phyloP scores from a whole-genome alignment of 1,139 yeast genomes.

The Suhomyces bolitotheri region DNA sequence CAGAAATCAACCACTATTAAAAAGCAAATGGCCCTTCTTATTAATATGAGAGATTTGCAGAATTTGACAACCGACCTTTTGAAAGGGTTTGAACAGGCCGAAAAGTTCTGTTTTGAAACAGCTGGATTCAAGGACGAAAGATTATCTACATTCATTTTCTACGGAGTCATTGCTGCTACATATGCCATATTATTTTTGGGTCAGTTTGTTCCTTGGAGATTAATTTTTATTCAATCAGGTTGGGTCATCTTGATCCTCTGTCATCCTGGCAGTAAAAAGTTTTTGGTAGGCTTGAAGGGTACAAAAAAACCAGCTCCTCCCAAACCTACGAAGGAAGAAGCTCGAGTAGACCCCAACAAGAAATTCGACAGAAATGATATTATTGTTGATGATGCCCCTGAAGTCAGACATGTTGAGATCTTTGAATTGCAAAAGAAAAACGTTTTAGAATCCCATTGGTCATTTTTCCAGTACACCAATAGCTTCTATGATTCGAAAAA shows the following conservation, averaged over 20 bases:
- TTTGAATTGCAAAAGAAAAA: constrained; percentile 74
- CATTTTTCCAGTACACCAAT: constrained; percentile 34
- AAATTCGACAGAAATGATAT: constrained; percentile 49
- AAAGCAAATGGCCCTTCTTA: constrained; percentile 46
- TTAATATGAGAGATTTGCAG: constrained; percentile 62
- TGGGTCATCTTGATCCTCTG: constrained; percentile 53
- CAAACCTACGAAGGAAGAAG: constrained; percentile 2
- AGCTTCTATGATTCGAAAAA: constrained; percentile 55
- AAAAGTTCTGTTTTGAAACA: constrained; percentile 57
- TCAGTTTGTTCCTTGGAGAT: constrained; percentile 61
- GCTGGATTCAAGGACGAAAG: constrained; percentile 76
- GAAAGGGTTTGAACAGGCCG: constrained; percentile 51
- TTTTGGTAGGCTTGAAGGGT: constrained; percentile 19
- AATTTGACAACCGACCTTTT: constrained; percentile 61
- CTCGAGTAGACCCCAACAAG: constrained; percentile 18
- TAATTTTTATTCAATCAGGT: constrained; percentile 53
- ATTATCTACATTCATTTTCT: constrained; percentile 57
- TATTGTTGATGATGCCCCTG: constrained; percentile 68
- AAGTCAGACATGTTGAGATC: constrained; percentile 62
- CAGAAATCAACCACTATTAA: constrained; percentile 28
- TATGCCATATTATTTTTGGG: constrained; percentile 52
- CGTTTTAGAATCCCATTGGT: constrained; percentile 59
- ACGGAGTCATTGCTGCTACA: constrained; percentile 37
- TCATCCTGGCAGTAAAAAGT: constrained; percentile 58
- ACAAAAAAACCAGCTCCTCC: constrained; percentile 3